Evolutionary conservation across 805 yeast genomes (phyloP), one percentile per base, ranked within the genome.

Genomic region (Saccharomyces mikatae): DNA sequence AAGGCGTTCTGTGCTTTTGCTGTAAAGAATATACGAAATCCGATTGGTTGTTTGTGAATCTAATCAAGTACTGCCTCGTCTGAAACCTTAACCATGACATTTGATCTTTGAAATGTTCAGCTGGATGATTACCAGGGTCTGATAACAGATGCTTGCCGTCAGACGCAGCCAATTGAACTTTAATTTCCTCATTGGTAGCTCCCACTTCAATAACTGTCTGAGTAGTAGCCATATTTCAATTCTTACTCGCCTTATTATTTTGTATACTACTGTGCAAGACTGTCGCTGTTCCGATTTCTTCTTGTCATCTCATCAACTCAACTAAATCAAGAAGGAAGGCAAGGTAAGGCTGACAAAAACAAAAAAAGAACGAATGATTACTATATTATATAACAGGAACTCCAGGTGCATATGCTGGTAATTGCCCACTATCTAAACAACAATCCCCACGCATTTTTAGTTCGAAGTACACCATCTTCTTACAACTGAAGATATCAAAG

Each of bases 121-220:
- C 75, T 2, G 86, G 78, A 61, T 79, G 80, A 58, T 86, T 83
- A 0, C 97, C 97, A 0, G 96, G 91, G 66, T 89, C 96, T 48
- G 66, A 62, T 27, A 59, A 57, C 6, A 55, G 56, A 46, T 63
- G 61, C n/a, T 56, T 57, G 22, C 56, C 61, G 24, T 11, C 28
- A 3, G 22, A n/a, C 4, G 44, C 11, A 17, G 44, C 44, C 44
- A 36, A 6, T 24, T 36, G 24, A 17, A 36, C 24, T 3, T 36
- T 36, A 11, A 36, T 17, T 24, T 4, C 17, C 11, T 36, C 44
- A 8, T 36, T 11, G 44, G 22, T 8, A 17, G 22, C 44, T 6
- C 24, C 4, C 24, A 36, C 3, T 17, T 36, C 44, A 21, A 6
- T 36, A 8, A 36, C 22, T 11, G 22, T 36, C 22, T 36, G 24